Conservation (phyloP, 177 flowering plant genomes). For the Vitis hybrid region DNA sequence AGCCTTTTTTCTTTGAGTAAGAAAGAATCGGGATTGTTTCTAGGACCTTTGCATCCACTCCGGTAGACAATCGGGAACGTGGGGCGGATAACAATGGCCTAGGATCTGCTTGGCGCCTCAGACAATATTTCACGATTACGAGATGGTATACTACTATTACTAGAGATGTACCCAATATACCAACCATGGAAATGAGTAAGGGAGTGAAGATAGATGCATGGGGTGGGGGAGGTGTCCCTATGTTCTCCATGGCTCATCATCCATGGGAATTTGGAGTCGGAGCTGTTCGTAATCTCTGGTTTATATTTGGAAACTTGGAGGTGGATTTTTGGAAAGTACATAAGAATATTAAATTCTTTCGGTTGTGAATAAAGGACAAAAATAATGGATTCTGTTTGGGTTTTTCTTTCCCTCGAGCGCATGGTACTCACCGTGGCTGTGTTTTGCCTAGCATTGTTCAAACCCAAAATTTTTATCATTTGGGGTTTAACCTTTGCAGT, state of each 20-base stretch:
- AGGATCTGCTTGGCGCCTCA: conserved; percentile 4
- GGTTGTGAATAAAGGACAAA: too few species aligned
- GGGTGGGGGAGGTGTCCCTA: neutral
- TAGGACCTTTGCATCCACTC: conserved; percentile 35
- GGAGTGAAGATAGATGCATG: conserved; percentile 26
- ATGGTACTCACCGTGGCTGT: too few species aligned
- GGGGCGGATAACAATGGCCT: neutral
- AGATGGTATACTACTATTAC: conserved; percentile 36
- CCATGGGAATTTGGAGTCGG: conserved; percentile 6
- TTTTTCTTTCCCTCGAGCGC: too few species aligned
- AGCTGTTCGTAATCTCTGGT: too few species aligned
- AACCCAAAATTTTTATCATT: too few species aligned
- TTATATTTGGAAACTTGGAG: too few species aligned
- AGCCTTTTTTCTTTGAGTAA: conserved; percentile 8
- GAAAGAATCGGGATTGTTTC: conserved; percentile 38
- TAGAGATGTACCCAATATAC: conserved; percentile 29
- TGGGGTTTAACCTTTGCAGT: too few species aligned
- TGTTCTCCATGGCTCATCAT: neutral
- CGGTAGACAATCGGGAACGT: conserved; percentile 6
- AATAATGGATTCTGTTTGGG: too few species aligned
- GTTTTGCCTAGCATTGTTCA: too few species aligned
- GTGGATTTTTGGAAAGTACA: too few species aligned
- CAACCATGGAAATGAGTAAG: conserved; percentile 37
- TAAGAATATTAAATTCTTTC: too few species aligned
- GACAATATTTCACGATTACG: conserved; percentile 25